Evolutionary conservation across 305 asterid species (phyloP).

Genomic region (Salvia sclarea): DNA sequence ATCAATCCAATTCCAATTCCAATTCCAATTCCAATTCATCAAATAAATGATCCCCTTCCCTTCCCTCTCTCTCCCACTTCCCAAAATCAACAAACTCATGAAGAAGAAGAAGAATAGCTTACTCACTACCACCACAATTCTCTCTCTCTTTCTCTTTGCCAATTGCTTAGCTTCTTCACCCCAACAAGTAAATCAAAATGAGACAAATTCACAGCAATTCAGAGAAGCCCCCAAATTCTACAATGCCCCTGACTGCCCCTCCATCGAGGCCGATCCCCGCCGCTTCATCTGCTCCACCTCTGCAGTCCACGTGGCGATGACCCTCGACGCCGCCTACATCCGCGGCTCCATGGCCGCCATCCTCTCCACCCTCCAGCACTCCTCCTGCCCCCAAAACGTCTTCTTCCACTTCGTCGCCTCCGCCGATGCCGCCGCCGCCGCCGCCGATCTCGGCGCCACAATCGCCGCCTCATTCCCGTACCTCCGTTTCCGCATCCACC

Average conservation of each 20-base stretch:
- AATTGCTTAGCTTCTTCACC: too few relatives aligned
- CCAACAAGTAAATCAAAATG: too few relatives aligned
- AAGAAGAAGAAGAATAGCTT: too few relatives aligned
- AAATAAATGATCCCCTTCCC: too few relatives aligned
- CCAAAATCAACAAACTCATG: too few relatives aligned
- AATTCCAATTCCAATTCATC: too few relatives aligned
- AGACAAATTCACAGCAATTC: conserved; percentile 50
- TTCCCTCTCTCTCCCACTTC: too few relatives aligned
- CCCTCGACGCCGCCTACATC: conserved; percentile 76
- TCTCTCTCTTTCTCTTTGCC: too few relatives aligned
- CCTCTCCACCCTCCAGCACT: conserved; percentile 75
- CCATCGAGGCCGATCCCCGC: conserved; percentile 10
- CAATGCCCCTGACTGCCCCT: conserved; percentile 63
- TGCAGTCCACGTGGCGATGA: conserved; percentile 84
- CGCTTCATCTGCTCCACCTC: conserved; percentile 45
- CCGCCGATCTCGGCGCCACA: conserved; percentile 50
- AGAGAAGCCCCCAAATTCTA: conserved; percentile 90
- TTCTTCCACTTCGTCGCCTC: conserved; percentile 77
- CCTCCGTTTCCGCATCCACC: conserved; percentile 60
- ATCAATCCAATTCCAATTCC: too few relatives aligned
- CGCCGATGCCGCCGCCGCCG: conserved; percentile 52
- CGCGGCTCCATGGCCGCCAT: conserved; percentile 95
- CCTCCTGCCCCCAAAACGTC: conserved; percentile 76
- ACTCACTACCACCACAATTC: too few relatives aligned
- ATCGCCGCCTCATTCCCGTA: conserved; percentile 70